These are phyloP conservation scores for Lizonia empirigonia DNA, from an alignment of 2,329 filamentous ascomycete species.

Conservation along the genomic window DNA sequence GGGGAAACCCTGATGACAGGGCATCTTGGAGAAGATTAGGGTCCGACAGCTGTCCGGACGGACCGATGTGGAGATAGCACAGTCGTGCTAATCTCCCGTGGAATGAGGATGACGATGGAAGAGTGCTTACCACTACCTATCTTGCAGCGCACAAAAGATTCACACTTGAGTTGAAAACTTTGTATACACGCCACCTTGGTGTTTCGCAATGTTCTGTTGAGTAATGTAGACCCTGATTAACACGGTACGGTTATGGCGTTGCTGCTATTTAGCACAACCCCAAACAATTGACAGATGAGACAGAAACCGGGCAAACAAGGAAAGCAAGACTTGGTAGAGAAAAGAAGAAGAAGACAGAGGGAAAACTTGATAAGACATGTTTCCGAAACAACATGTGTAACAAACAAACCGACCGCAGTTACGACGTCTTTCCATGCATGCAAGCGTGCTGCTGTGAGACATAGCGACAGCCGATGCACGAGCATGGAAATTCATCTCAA, in stretches of 20 bases:
- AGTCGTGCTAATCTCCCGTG: slow-evolving; percentile 6
- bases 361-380: slow-evolving; percentile 14
- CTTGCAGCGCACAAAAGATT: not conserved
- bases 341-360: slow-evolving; percentile 5
- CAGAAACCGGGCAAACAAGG: not conserved
- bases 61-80: slow-evolving; percentile 6
- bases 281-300: not conserved
- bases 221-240: slow-evolving; percentile 7
- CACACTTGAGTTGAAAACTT: not conserved
- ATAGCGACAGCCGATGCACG: slow-evolving; percentile 25
- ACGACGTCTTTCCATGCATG: slow-evolving; percentile 12
- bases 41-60: not conserved
- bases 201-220: slow-evolving; percentile 11
- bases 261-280: not conserved
- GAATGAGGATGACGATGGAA: slow-evolving; percentile 1
- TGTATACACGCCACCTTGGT: not conserved
- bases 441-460: slow-evolving; percentile 30
- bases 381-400: slow-evolving; percentile 31
- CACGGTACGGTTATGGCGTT: slow-evolving; percentile 1
- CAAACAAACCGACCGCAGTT: slow-evolving; percentile 29
- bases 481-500: slow-evolving; percentile 1
- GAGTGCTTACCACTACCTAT: not conserved
- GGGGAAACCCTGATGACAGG: not conserved
- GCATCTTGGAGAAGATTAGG: not conserved
- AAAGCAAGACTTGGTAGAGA: not conserved